phyloP scores from a whole-genome alignment of 2,329 filamentous ascomycete genomes.

The Alternaria viburni region DNA sequence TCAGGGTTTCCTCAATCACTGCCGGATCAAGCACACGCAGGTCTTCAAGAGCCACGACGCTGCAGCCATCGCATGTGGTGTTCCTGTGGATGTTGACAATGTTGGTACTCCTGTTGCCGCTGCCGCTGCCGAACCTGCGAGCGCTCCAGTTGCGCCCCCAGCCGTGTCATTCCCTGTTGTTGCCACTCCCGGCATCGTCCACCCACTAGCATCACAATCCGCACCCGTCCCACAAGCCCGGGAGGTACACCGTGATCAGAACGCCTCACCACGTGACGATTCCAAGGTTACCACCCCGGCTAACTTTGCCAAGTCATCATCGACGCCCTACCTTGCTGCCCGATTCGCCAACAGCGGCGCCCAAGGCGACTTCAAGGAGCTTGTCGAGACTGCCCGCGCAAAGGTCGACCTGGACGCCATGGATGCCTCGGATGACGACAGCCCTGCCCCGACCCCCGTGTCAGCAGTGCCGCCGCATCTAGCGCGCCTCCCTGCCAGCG shows the following conservation, averaged over 20 bases:
- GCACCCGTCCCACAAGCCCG: slow-evolving; percentile 36
- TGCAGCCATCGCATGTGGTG: slow-evolving; percentile 85
- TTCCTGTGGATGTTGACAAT: slow-evolving; percentile 76
- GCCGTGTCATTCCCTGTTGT: slow-evolving; percentile 37
- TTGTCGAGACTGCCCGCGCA: slow-evolving; percentile 45
- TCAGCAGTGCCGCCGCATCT: slow-evolving; percentile 36
- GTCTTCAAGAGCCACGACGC: slow-evolving; percentile 97
- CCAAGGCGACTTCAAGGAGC: slow-evolving; percentile 47
- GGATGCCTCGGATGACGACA: slow-evolving; percentile 46
- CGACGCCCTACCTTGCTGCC: slow-evolving; percentile 52
- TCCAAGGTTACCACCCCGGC: slow-evolving; percentile 19
- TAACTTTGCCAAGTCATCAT: slow-evolving; percentile 47
- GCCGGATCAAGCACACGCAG: slow-evolving; percentile 90
- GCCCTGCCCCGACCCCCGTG: slow-evolving; percentile 38
- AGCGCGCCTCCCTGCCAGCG: slow-evolving; percentile 40
- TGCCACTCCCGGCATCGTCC: slow-evolving; percentile 42
- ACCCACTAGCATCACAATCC: slow-evolving; percentile 41
- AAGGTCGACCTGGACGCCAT: slow-evolving; percentile 46
- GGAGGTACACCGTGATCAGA: slow-evolving; percentile 41
- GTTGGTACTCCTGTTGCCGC: slow-evolving; percentile 42
- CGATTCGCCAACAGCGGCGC: slow-evolving; percentile 51
- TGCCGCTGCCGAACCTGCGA: slow-evolving; percentile 40
- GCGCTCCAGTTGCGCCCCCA: slow-evolving; percentile 34
- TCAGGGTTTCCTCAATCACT: slow-evolving; percentile 99
- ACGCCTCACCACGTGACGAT: slow-evolving; percentile 21